A percentile compares a stretch with the other conserved stretches of the same genome.
phyloP scores from a whole-genome alignment of 2,329 filamentous ascomycete species.

The Dactylellina haptotyla region DNA sequence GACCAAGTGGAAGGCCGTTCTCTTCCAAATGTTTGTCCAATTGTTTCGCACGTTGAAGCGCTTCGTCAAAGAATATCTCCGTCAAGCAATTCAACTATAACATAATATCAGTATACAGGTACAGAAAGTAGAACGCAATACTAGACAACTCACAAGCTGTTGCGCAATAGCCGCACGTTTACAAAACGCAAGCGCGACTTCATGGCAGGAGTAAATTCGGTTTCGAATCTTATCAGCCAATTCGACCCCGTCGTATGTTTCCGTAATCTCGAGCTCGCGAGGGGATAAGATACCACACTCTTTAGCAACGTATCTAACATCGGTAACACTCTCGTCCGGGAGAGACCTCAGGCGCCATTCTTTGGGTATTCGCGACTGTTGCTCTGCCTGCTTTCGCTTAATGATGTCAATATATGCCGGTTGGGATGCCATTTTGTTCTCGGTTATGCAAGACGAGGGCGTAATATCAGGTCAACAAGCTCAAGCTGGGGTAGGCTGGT shows the following conservation, averaged over 20 bases:
- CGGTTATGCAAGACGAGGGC: too few relatives aligned
- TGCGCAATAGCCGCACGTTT: conserved; percentile 66
- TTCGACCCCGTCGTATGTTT: conserved; percentile 63
- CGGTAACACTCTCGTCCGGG: conserved; percentile 56
- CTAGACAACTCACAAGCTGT: conserved; percentile 62
- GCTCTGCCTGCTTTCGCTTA: conserved; percentile 58
- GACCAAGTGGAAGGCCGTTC: conserved; percentile 67
- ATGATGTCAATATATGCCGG: conserved; percentile 60
- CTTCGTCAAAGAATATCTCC: conserved; percentile 69
- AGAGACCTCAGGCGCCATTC: conserved; percentile 60
- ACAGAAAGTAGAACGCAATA: too few relatives aligned
- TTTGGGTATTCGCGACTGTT: conserved; percentile 59
- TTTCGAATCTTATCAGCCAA: conserved; percentile 62
- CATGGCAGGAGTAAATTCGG: conserved; percentile 58
- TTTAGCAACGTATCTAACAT: conserved; percentile 61
- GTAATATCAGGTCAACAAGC: too few relatives aligned
- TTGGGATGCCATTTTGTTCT: conserved; percentile 26
- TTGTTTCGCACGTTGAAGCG: conserved; percentile 64
- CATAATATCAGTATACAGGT: too few relatives aligned
- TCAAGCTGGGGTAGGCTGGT: too few relatives aligned
- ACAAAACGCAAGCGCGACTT: conserved; percentile 65
- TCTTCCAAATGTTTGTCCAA: conserved; percentile 67
- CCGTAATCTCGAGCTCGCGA: conserved; percentile 66
- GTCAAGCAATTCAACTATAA: conserved; percentile 65
- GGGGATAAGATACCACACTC: conserved; percentile 64